Evolutionary conservation across 148 eudicot species (phyloP), one percentile per base, ranked within the genome.

Genomic region (Fagopyrum homotropicum): DNA sequence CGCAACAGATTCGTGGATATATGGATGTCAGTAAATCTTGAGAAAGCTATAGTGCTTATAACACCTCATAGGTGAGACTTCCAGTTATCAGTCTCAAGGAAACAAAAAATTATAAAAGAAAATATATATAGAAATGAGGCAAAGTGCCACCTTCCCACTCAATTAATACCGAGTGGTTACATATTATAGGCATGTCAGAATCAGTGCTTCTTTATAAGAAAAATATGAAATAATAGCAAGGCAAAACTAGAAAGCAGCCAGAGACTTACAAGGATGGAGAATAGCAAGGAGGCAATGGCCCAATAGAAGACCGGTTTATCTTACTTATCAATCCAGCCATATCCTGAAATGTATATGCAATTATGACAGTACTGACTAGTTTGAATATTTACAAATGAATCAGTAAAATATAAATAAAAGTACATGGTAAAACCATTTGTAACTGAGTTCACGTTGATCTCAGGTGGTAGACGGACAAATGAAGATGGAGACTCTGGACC

Each of bases 311-410:
- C 73, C 99, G 84, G 80, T 95, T 92, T 79, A 95, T 89, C 89
- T 95, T 95, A 79, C 97, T 95, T 79, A 95, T 95, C 78, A 95
- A 79, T 79, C 99, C 99, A 26, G 99, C 96, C 99, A 95, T 95
- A 84, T 95, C 99, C 99, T 95, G 87, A 70, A 81, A 87, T 74
- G 73, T 72, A 60, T n/a, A 16, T 57, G 50, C 73, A 75, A 50
- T 50, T 8, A 19, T 14, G 68, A 55, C 48, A 73, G 74, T 22
- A 77, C 10, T 22, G 49, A 44, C 73, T 44, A 19, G 69, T 66
- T 40, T 46, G 46, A 8, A 66, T 4, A 35, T 14, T 61, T 14
- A 61, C 3, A 29, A 61, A 61, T 26, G 43, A 55, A 61, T 57
- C 10, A 57, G 5, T 55, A 12, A 17, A 55, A n/a, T 16, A 55